Evolutionary conservation across 192 early-diverging fungal genomes (phyloP).

Genomic region (Entomortierella beljakovae): DNA sequence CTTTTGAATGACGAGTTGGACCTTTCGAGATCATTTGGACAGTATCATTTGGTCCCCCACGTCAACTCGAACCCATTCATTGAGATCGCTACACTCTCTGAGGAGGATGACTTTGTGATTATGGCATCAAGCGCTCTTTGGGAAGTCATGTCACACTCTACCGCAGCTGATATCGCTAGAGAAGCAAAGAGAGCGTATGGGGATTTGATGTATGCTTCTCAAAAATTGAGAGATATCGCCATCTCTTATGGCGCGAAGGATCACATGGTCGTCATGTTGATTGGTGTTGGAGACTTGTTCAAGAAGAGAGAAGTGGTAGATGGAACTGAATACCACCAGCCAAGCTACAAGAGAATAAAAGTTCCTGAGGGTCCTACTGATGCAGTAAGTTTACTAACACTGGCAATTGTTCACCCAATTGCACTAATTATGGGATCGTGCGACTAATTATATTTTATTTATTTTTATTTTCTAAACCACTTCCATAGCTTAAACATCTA

Average conservation of each 20-base stretch:
- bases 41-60: slow-evolving; percentile 83
- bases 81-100: slow-evolving; percentile 74
- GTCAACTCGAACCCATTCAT: slow-evolving; percentile 90
- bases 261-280: slow-evolving; percentile 89
- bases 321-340: slow-evolving; percentile 29
- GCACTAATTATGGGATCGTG: background rate
- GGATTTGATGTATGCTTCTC: slow-evolving; percentile 79
- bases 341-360: slow-evolving; percentile 55
- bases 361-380: slow-evolving; percentile 64
- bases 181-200: slow-evolving; percentile 68
- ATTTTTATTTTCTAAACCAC: background rate
- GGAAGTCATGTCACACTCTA: slow-evolving; percentile 83
- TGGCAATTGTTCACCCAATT: background rate
- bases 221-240: slow-evolving; percentile 89
- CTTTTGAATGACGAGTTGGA: slow-evolving; percentile 81
- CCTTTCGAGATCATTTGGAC: slow-evolving; percentile 87
- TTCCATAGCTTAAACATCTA: slow-evolving; percentile 44
- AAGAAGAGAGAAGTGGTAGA: slow-evolving; percentile 47
- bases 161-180: slow-evolving; percentile 87
- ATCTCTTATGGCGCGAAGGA: slow-evolving; percentile 83
- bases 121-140: slow-evolving; percentile 81
- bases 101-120: slow-evolving; percentile 86
- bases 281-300: slow-evolving; percentile 87
- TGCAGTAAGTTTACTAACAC: slow-evolving; percentile 50
- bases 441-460: background rate